Conservation (phyloP, 2,329 filamentous ascomycete species). For the Colletotrichum sp. region DNA sequence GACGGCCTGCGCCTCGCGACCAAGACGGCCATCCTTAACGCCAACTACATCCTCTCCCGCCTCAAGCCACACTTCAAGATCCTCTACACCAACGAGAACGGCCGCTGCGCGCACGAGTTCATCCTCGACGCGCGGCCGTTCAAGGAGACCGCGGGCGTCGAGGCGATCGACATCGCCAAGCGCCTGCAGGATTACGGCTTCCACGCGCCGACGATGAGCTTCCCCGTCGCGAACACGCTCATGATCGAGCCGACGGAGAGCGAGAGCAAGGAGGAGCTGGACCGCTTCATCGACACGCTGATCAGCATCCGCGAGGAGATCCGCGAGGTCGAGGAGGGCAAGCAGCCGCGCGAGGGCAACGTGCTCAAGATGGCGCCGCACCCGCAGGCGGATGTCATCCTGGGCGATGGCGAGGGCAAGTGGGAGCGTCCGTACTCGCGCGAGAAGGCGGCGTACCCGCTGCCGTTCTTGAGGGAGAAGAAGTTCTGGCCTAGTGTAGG, state of each 20-base stretch:
- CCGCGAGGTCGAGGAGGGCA: constrained; percentile 79
- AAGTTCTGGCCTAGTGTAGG: constrained; percentile 96
- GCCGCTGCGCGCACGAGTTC: constrained; percentile 95
- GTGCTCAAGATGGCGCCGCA: constrained; percentile 91
- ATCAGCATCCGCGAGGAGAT: constrained; percentile 90
- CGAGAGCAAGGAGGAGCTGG: constrained; percentile 89
- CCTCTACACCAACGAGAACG: constrained; percentile 89
- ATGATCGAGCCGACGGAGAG: constrained; percentile 99
- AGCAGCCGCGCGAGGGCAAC: constrained; percentile 76
- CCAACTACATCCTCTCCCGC: constrained; percentile 93
- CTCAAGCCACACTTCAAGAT: constrained; percentile 88
- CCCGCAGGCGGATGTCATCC: constrained; percentile 79
- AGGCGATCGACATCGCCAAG: constrained; percentile 95
- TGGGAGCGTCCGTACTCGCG: constrained; percentile 86
- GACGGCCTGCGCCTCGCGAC: constrained; percentile 87
- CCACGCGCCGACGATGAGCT: constrained; percentile 96
- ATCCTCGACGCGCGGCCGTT: constrained; percentile 90
- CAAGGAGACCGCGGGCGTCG: constrained; percentile 81
- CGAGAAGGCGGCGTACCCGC: constrained; percentile 85
- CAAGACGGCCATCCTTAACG: constrained; percentile 91
- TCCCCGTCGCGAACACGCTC: constrained; percentile 91
- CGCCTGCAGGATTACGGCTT: constrained; percentile 97
- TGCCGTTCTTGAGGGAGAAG: constrained; percentile 86
- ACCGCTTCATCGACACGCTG: constrained; percentile 90
- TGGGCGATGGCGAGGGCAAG: constrained; percentile 57